Conservation (phyloP, 108 stramenopile genomes). For the Nitzschia palea region DNA sequence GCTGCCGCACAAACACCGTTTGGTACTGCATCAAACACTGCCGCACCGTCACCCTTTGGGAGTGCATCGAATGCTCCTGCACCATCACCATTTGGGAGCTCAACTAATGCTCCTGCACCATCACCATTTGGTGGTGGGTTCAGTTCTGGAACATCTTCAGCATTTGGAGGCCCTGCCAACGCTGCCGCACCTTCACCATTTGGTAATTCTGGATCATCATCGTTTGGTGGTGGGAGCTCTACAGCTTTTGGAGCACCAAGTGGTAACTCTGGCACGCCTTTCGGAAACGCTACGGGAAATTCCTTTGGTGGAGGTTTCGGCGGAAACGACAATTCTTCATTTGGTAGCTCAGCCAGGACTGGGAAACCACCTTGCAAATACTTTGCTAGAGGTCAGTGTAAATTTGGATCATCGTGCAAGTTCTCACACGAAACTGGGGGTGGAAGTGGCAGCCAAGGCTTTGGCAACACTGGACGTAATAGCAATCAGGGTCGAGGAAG, state of each 20-base stretch:
- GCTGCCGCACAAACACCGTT: slow-evolving; percentile 22
- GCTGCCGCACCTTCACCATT: slow-evolving; percentile 8
- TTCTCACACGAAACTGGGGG: slow-evolving; percentile 65
- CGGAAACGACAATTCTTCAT: slow-evolving; percentile 15
- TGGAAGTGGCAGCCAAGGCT: slow-evolving; percentile 14
- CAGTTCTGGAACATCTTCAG: slow-evolving; percentile 6
- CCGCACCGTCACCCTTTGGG: slow-evolving; percentile 24
- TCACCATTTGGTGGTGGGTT: slow-evolving; percentile 23
- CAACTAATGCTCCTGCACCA: slow-evolving; percentile 10
- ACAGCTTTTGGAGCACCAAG: slow-evolving; percentile 24
- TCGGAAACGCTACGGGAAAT: slow-evolving; percentile 14
- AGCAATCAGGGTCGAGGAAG: neutral
- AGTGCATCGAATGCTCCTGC: neutral
- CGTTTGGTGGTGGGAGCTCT: slow-evolving; percentile 7
- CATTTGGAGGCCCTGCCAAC: slow-evolving; percentile 14
- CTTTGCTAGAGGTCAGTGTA: slow-evolving; percentile 72
- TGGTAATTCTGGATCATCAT: slow-evolving; percentile 1
- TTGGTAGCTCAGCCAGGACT: slow-evolving; percentile 22
- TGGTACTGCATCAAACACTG: neutral
- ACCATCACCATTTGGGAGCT: slow-evolving; percentile 31
- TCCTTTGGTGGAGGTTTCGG: slow-evolving; percentile 37
- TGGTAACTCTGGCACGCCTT: slow-evolving; percentile 15
- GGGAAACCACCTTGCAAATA: slow-evolving; percentile 63
- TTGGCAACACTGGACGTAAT: neutral
- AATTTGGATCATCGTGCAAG: slow-evolving; percentile 65